Base-by-base conservation (phyloP, 495 filamentous ascomycete genomes). In the Cercophora sp. region DNA sequence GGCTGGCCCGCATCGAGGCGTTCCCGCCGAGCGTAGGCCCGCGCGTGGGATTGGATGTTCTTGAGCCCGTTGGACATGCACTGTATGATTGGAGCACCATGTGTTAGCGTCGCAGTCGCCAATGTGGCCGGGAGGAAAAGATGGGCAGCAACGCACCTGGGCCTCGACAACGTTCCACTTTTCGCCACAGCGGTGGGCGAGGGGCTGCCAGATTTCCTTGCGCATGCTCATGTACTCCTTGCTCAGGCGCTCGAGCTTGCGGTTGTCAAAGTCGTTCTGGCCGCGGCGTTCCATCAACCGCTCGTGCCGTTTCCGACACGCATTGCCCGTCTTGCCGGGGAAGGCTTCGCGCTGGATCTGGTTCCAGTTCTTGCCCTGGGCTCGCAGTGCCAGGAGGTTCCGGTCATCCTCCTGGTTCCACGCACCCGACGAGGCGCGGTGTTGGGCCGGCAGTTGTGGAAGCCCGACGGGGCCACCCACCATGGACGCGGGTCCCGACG, bases 271-370 rank as follows among this genome's bases (percentile, higher is more conserved):
- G 52, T 85, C 82, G 55, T 85, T 84, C 40, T 76, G 72, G 34
- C 78, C 79, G 48, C 74, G 72, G 52, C 79, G 76, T 64, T 87
- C 85, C 79, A 89, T 82, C 52, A 89, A 68, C 18, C 86, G 71
- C 67, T 89, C 86, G 60, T 89, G 84, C 35, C 86, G 76, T 64
- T 90, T 90, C 13, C 86, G 84, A 69, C 86, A 90, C 23, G 86
- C 86, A 65, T 90, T 90, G 25, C 84, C 76, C 5, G 85, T 85
- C 70, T 89, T 90, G 59, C 66, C 70, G 3, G 84, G 85, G 62
- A 90, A 90, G 63, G 84, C 78, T 41, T 74, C 76, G 50, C 71
- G 72, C 50, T 86, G 81, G 58, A 90, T 89, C 42, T 84, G 80
- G 41, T 77, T 76, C 86, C 86, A 90, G 62, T 86, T 86, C 59